Evolutionary conservation across 139 green algal species (phyloP).

Genomic region (Haematococcus lacustris): DNA sequence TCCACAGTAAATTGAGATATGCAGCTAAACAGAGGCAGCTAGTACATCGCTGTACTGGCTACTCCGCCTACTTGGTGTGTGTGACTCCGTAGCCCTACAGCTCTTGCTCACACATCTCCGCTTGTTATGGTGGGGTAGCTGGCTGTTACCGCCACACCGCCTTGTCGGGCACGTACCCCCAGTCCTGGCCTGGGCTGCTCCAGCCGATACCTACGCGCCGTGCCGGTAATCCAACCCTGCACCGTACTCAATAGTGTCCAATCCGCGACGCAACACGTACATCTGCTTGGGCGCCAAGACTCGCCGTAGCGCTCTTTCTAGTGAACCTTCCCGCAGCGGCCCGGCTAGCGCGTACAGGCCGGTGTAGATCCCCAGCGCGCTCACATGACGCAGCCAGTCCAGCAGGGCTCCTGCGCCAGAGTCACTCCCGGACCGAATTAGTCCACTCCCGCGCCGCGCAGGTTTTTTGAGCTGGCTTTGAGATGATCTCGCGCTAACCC

Average conservation of each 20-base stretch:
- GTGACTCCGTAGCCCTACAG: no score
- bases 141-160: no score
- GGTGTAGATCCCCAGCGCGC: constrained; percentile 43
- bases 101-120: no score
- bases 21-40: no score
- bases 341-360: constrained; percentile 17
- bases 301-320: background rate
- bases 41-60: no score
- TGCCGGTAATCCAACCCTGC: background rate
- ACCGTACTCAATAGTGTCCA: constrained; percentile 4
- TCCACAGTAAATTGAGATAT: no score
- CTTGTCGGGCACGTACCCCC: no score
- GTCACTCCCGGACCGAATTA: background rate
- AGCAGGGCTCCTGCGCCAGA: constrained; percentile 30
- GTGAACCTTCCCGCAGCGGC: background rate
- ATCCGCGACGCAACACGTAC: background rate
- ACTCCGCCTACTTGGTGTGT: no score
- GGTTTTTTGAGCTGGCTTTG: background rate
- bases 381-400: constrained; percentile 63
- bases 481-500: background rate
- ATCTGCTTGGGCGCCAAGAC: background rate
- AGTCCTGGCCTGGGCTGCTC: no score
- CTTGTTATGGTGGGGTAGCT: no score
- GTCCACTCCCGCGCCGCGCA: background rate
- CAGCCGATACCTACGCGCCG: no score